phyloP scores from a whole-genome alignment of 805 yeast species.

The Cyberlindnera xishuangbannaensis region DNA sequence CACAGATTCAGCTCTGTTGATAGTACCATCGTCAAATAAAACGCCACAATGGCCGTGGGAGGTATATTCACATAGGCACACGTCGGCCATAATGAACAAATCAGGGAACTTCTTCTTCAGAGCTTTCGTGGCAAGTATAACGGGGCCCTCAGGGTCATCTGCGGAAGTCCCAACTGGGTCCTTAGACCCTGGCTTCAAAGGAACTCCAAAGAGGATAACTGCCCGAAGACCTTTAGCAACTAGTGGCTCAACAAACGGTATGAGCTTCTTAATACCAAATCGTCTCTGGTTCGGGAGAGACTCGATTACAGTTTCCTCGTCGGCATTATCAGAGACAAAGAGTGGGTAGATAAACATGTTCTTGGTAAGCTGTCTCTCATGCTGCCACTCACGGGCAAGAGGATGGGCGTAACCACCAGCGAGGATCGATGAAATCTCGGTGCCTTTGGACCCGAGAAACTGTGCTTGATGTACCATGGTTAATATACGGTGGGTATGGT shows the following conservation, averaged over 20 bases:
- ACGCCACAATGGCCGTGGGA: conserved; percentile 98
- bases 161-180: conserved; percentile 85
- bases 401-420: conserved; percentile 97
- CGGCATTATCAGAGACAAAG: conserved; percentile 73
- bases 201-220: conserved; percentile 91
- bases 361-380: conserved; percentile 74
- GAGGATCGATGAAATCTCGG: conserved; percentile 66
- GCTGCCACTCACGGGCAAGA: conserved; percentile 85
- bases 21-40: conserved; percentile 77
- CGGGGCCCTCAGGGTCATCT: conserved; percentile 95
- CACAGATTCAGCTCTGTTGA: conserved; percentile 70
- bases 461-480: conserved; percentile 66
- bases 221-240: conserved; percentile 78
- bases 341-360: conserved; percentile 91
- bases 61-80: conserved; percentile 94
- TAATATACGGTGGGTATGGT: not conserved
- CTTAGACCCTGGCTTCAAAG: conserved; percentile 66
- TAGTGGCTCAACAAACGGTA: conserved; percentile 63
- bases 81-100: conserved; percentile 86
- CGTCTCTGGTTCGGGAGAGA: conserved; percentile 86
- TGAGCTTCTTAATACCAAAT: conserved; percentile 73
- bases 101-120: conserved; percentile 68
- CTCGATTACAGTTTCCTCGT: conserved; percentile 69
- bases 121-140: conserved; percentile 68
- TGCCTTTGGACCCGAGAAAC: conserved; percentile 50